phyloP scores from a whole-genome alignment of 345 rosid genomes.

The Citrus sp. region DNA sequence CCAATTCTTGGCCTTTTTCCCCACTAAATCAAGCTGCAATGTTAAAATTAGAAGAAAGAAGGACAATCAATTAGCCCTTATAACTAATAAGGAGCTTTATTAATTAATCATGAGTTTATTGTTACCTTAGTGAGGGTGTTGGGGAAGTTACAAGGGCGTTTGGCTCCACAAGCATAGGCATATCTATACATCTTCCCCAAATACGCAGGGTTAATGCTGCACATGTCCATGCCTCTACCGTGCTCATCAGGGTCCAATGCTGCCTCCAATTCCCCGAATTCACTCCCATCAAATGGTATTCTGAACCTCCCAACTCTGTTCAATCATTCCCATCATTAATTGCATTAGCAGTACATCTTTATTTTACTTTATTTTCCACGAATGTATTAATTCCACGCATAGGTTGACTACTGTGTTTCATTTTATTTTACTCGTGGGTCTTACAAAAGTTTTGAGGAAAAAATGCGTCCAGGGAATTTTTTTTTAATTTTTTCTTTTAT shows the following conservation, averaged over 20 bases:
- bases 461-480: neutral
- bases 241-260: slow-evolving; percentile 88
- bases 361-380: too few species aligned
- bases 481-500: too few species aligned
- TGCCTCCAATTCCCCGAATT: slow-evolving; percentile 61
- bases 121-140: slow-evolving; percentile 88
- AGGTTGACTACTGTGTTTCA: neutral
- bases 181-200: slow-evolving; percentile 76
- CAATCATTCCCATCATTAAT: neutral
- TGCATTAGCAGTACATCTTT: neutral
- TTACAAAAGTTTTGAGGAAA: neutral
- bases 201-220: slow-evolving; percentile 75
- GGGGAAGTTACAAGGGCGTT: slow-evolving; percentile 94
- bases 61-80: too few species aligned
- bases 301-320: slow-evolving; percentile 87
- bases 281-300: slow-evolving; percentile 87
- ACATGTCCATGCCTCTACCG: slow-evolving; percentile 98
- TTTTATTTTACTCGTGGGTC: neutral
- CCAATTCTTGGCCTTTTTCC: slow-evolving; percentile 84
- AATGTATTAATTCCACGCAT: neutral
- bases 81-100: neutral
- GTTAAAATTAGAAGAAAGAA: neutral
- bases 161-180: slow-evolving; percentile 91
- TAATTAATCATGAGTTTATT: too few species aligned
- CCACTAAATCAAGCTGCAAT: slow-evolving; percentile 62